phyloP scores from a whole-genome alignment of 805 yeast species.

The Candida ascalaphidarum region DNA sequence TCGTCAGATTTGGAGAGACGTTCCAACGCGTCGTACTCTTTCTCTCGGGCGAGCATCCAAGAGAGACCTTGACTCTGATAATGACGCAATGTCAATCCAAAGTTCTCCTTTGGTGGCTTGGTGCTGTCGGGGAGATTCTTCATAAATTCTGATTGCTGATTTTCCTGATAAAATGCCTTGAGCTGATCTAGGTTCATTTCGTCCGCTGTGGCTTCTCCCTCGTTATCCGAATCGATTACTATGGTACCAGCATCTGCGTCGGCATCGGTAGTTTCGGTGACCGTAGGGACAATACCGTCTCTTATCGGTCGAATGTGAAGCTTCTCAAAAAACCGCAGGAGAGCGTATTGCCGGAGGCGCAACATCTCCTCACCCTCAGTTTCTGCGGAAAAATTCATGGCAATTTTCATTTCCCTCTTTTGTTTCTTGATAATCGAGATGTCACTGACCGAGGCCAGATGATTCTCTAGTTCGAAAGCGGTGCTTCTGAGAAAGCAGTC shows the following conservation, averaged over 20 bases:
- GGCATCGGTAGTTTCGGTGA: background rate
- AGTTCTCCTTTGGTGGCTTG: slow-evolving; percentile 37
- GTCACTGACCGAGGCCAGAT: background rate
- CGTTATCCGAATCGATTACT: slow-evolving; percentile 12
- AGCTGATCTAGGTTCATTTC: slow-evolving; percentile 64
- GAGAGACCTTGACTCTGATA: slow-evolving; percentile 82
- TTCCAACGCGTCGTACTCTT: slow-evolving; percentile 43
- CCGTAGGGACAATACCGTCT: too few species aligned
- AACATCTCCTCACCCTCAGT: slow-evolving; percentile 43
- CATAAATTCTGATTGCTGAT: slow-evolving; percentile 52
- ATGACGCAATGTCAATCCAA: slow-evolving; percentile 52
- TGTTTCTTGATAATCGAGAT: slow-evolving; percentile 10
- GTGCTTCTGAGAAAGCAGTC: slow-evolving; percentile 49
- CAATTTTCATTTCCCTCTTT: slow-evolving; percentile 6
- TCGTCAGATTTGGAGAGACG: slow-evolving; percentile 13
- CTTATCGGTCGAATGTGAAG: slow-evolving; percentile 27
- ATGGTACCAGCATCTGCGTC: slow-evolving; percentile 3
- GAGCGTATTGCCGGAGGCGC: slow-evolving; percentile 46
- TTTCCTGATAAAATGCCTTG: slow-evolving; percentile 63
- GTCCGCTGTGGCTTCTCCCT: slow-evolving; percentile 17
- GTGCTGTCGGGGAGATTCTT: slow-evolving; percentile 57
- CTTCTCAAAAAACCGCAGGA: slow-evolving; percentile 47
- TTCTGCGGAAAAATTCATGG: slow-evolving; percentile 31
- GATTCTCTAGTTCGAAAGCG: slow-evolving; percentile 15
- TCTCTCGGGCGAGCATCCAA: slow-evolving; percentile 84